Evolutionary conservation across 805 yeast genomes (phyloP), one percentile per base, ranked within the genome.

Genomic region (Clavispora phyllophila): DNA sequence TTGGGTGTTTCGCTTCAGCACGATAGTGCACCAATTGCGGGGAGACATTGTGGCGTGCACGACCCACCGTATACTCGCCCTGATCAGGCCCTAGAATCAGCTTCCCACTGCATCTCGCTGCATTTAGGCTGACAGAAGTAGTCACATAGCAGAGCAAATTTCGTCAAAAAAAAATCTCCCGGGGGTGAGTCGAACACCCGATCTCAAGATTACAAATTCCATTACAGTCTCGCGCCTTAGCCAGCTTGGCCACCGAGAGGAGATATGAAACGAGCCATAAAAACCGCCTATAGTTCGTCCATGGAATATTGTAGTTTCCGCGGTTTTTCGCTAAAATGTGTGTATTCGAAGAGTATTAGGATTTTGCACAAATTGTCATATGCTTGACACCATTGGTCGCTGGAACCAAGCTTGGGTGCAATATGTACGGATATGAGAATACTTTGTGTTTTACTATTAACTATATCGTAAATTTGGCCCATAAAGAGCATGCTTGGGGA

Each of bases 131-230:
- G n/a, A n/a, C n/a, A n/a, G n/a, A n/a, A n/a, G n/a, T n/a, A n/a
- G n/a, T n/a, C n/a, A n/a, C n/a, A n/a, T n/a, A n/a, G 33, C 33
- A 29, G 33, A 29, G 33, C 33, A 39, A 19, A 36, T 4, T 17
- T 14, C 14, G 4, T n/a, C n/a, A 40, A 41, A 37, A 39, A 36
- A 25, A 13, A 17, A 15, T 43, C 46, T 43, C 46, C 46, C 42
- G 41, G 46, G 46, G 46, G 41, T 43, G 46, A 43, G 41, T 43
- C 46, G 46, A 43, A 43, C 46, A 43, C 41, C 46, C 46, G 46
- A 43, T 43, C 41, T 43, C 46, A 43, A 43, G 46, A 43, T 39
- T n/a, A 23, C 46, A 29, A 35, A 26, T 19, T 25, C 34, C 10
- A 33, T 43, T 43, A 43, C 46, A 39, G 46, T 43, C 46, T 43